Percentiles rank a stretch among this genome's conserved stretches.
phyloP scores from a whole-genome alignment of 2,329 filamentous ascomycete genomes.

The Neocatenulostroma microsporum region DNA sequence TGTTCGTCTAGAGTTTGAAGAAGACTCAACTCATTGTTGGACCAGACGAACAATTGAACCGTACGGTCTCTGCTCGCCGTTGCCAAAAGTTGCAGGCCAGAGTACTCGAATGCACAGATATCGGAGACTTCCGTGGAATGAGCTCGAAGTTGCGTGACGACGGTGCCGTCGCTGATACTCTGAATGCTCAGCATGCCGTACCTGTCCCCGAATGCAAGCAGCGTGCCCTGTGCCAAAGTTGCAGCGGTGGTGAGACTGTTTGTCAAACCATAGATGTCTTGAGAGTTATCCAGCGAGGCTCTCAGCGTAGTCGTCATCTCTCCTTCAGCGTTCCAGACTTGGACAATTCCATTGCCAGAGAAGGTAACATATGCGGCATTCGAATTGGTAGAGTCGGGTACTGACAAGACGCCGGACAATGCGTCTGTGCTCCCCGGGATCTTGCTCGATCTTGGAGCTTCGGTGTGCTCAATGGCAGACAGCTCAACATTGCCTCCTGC shows the following conservation, averaged over 20 bases:
- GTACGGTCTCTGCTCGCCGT: constrained; percentile 83
- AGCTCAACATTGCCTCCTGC: too few species aligned
- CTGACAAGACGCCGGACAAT: too few species aligned
- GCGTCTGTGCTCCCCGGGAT: too few species aligned
- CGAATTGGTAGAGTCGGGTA: too few species aligned
- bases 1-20: constrained; percentile 92
- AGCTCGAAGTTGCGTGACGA: constrained; percentile 67
- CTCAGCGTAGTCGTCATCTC: constrained; percentile 56
- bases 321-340: constrained; percentile 75
- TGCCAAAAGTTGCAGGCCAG: constrained; percentile 60
- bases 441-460: too few species aligned
- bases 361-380: constrained; percentile 78
- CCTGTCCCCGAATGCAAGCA: constrained; percentile 77
- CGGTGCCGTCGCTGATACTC: constrained; percentile 54
- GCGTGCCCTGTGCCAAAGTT: constrained; percentile 53
- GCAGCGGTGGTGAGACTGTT: constrained; percentile 54
- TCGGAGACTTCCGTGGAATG: constrained; percentile 80
- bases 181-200: constrained; percentile 63
- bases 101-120: constrained; percentile 62
- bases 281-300: constrained; percentile 60
- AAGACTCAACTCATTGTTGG: constrained; percentile 45
- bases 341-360: constrained; percentile 70
- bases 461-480: too few species aligned
- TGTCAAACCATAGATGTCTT: constrained; percentile 37
- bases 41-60: constrained; percentile 77